These are phyloP conservation scores for Mycena maculata DNA, from an alignment of 768 basidiomycete genomes.

Conservation along the genomic window DNA sequence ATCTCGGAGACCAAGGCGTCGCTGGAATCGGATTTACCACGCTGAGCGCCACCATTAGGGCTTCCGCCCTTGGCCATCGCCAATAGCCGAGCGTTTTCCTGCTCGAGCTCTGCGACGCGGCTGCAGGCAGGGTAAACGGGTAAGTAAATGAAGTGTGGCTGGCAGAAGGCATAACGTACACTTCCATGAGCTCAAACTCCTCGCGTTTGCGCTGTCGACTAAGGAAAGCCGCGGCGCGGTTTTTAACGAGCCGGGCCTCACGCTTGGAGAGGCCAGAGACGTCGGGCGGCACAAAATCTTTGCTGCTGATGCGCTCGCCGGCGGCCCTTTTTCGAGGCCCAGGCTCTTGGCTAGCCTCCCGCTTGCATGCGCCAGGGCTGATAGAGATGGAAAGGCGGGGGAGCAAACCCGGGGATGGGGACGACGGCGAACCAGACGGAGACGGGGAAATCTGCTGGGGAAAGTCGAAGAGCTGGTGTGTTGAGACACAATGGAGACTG, in stretches of 20 bases:
- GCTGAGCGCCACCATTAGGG: conserved; percentile 38
- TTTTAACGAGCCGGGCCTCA: conserved; percentile 92
- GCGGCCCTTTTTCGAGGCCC: conserved; percentile 56
- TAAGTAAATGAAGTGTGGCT: conserved; percentile 18
- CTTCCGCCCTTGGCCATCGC: conserved; percentile 63
- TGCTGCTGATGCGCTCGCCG: conserved; percentile 68
- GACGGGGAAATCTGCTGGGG: conserved; percentile 44
- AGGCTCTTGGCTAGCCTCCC: conserved; percentile 59
- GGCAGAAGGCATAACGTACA: conserved; percentile 64
- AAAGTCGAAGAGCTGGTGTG: conserved; percentile 81
- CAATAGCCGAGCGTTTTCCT: conserved; percentile 82
- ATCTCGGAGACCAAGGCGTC: conserved; percentile 66
- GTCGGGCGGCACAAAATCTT: conserved; percentile 90
- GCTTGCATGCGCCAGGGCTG: conserved; percentile 52
- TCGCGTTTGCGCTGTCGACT: conserved; percentile 92
- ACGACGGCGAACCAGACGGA: conserved; percentile 48
- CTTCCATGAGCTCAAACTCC: conserved; percentile 92
- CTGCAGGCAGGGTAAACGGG: conserved; percentile 51
- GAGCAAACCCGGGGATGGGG: conserved; percentile 46
- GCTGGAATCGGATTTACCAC: conserved; percentile 42
- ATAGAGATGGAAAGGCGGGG: conserved; percentile 49
- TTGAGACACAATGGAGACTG: conserved; percentile 71
- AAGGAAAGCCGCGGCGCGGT: conserved; percentile 92
- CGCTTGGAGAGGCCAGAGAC: conserved; percentile 90
- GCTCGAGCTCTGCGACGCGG: conserved; percentile 85